Evolutionary conservation across 2,329 filamentous ascomycete genomes (phyloP).

Genomic region (Pseudopithomyces maydicus): DNA sequence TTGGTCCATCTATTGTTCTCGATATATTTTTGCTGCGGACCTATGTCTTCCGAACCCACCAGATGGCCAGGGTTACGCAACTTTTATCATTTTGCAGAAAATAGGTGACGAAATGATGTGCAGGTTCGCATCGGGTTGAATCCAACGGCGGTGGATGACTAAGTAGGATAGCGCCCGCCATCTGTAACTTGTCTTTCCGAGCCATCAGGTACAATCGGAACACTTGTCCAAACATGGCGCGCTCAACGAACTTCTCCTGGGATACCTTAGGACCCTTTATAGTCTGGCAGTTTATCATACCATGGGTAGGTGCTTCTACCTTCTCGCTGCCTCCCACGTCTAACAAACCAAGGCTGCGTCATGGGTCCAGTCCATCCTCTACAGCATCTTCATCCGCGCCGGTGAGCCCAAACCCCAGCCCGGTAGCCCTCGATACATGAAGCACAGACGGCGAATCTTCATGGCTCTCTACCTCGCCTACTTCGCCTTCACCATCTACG

Average conservation of each 20-base stretch:
- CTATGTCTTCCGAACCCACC: not conserved
- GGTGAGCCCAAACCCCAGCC: slow-evolving; percentile 78
- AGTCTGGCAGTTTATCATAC: slow-evolving; percentile 44
- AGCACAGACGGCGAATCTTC: slow-evolving; percentile 81
- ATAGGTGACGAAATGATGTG: no score
- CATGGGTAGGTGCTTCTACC: slow-evolving; percentile 22
- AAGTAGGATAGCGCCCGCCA: not conserved
- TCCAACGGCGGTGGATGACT: slow-evolving; percentile 4
- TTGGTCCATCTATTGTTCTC: no score
- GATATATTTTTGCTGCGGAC: no score
- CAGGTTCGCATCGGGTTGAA: not conserved
- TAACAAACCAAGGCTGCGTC: slow-evolving; percentile 29
- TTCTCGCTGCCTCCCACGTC: not conserved
- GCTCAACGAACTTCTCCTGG: slow-evolving; percentile 28
- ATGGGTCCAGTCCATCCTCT: slow-evolving; percentile 76
- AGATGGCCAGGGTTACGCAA: no score
- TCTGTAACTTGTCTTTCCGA: slow-evolving; percentile 3
- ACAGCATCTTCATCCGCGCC: slow-evolving; percentile 85
- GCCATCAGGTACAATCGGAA: not conserved
- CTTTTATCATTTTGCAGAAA: not conserved
- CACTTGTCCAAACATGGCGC: not conserved
- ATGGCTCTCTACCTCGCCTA: slow-evolving; percentile 82
- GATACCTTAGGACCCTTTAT: slow-evolving; percentile 39
- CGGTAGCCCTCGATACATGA: slow-evolving; percentile 69
- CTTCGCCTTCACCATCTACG: slow-evolving; percentile 89